Conservation (phyloP, 1,284 basidiomycete genomes). For the Bjerkandera adusta region DNA sequence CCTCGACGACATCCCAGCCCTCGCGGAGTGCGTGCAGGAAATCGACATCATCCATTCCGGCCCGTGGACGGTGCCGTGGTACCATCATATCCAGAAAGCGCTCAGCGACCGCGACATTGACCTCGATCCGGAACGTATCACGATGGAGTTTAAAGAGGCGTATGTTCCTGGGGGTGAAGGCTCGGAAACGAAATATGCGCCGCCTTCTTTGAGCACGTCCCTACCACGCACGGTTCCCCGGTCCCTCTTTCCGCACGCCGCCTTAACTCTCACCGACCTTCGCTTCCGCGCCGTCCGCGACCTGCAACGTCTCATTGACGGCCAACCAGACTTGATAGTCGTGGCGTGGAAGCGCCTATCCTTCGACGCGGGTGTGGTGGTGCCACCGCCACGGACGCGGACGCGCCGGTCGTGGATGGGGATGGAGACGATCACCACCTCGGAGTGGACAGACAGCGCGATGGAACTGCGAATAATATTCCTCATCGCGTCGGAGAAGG, state of each 20-base stretch:
- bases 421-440: conserved; percentile 1
- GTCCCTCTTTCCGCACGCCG: not conserved
- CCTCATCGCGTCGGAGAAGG: conserved; percentile 2
- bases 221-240: conserved; percentile 2
- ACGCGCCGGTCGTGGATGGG: not conserved
- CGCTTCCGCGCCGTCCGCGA: conserved; percentile 1
- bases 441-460: not conserved
- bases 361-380: not conserved
- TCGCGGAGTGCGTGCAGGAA: conserved; percentile 6
- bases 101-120: not conserved
- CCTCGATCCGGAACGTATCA: not conserved
- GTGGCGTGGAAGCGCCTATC: not conserved
- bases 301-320: conserved; percentile 1
- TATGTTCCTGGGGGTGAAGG: not conserved
- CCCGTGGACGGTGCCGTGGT: conserved; percentile 2
- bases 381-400: not conserved
- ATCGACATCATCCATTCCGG: not conserved
- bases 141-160: not conserved
- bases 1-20: conserved; percentile 1
- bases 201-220: conserved; percentile 1
- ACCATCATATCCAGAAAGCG: not conserved
- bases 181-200: not conserved
- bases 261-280: not conserved
- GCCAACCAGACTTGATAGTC: not conserved
- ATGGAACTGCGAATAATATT: conserved; percentile 4